These are phyloP conservation scores for Cucumis sativus DNA, from an alignment of 306 rosid genomes.

Conservation along the genomic window Cucumber_9930_V3 NC_026660.2:22142001-22142500, in stretches of 20 bases:
- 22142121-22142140: too few species aligned
- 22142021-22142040: neutral
- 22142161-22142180: too few species aligned
- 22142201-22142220: too few species aligned
- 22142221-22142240: neutral
- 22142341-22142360: too few species aligned
- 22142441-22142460: neutral
- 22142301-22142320: neutral
- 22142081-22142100: too few species aligned
- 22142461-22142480: neutral
- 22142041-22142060: too few species aligned
- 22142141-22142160: too few species aligned
- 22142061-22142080: too few species aligned
- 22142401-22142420: neutral
- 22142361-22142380: too few species aligned
- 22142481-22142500: neutral
- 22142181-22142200: too few species aligned
- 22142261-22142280: neutral
- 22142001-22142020: neutral
- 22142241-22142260: neutral
- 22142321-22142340: too few species aligned
- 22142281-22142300: neutral
- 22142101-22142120: too few species aligned
- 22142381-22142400: neutral
- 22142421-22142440: neutral